phyloP scores from a whole-genome alignment of 805 yeast species.

The Yamadazyma sp. region DNA sequence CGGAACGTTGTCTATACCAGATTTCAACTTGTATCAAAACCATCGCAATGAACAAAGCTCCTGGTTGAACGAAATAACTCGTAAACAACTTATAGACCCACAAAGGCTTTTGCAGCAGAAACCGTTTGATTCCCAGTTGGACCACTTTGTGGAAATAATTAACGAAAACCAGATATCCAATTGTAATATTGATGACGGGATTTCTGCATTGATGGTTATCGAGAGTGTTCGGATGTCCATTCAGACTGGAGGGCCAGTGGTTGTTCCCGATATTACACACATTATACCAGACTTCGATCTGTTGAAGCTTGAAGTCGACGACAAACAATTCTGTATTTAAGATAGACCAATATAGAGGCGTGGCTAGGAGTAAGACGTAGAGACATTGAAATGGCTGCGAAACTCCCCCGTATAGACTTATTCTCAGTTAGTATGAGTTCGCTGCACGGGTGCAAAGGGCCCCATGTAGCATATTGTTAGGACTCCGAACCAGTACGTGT shows the following conservation, averaged over 20 bases:
- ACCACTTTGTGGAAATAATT: conserved; percentile 38
- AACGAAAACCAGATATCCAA: conserved; percentile 24
- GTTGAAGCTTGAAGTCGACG: conserved; percentile 13
- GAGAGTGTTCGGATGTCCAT: conserved; percentile 36
- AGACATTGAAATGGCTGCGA: too few species aligned
- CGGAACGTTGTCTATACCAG: conserved; percentile 43
- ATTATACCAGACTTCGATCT: conserved; percentile 21
- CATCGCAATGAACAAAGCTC: conserved; percentile 15
- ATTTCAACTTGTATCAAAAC: conserved; percentile 26
- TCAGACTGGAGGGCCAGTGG: conserved; percentile 34
- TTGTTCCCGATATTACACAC: conserved; percentile 24
- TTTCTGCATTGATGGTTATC: conserved; percentile 36
- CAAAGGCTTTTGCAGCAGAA: conserved; percentile 9
- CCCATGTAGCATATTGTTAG: too few species aligned
- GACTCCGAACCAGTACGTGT: too few species aligned
- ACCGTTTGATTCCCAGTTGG: conserved; percentile 41
- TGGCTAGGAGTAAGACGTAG: too few species aligned
- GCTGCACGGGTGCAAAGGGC: too few species aligned
- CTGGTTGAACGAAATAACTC: conserved; percentile 19
- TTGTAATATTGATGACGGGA: conserved; percentile 40
- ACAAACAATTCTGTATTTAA: background rate
- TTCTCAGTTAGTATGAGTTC: too few species aligned
- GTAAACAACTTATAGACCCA: conserved; percentile 14
- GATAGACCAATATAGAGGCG: background rate
- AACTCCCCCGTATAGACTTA: too few species aligned